A percentile compares a stretch with the other conserved stretches of the same genome.
Evolutionary conservation across 352 stramenopile species (phyloP).

Genomic region (Hyaloperonospora brassicae): DNA sequence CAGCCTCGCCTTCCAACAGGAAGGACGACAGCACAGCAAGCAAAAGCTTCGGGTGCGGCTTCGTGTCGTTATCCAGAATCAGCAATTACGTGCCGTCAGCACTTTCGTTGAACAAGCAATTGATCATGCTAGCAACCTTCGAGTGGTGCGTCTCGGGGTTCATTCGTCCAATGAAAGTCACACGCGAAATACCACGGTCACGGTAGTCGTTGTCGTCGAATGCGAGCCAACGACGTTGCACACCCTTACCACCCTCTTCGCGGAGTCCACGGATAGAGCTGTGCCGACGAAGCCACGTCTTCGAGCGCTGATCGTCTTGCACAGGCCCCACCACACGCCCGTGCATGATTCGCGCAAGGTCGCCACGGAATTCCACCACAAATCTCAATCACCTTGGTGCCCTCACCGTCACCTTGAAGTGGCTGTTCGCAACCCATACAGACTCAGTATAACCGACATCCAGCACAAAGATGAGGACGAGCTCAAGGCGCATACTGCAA

Average conservation of each 20-base stretch:
- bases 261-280: conserved; percentile 74
- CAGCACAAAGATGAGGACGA: conserved; percentile 81
- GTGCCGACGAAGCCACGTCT: conserved; percentile 82
- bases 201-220: conserved; percentile 88
- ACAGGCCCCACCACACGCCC: conserved; percentile 75
- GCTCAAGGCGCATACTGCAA: conserved; percentile 84
- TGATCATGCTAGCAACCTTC: conserved; percentile 91
- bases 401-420: conserved; percentile 87
- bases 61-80: conserved; percentile 91
- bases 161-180: conserved; percentile 85
- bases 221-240: conserved; percentile 66
- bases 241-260: conserved; percentile 71
- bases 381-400: conserved; percentile 85
- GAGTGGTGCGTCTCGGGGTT: conserved; percentile 86
- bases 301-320: conserved; percentile 64
- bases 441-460: conserved; percentile 88
- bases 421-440: conserved; percentile 84
- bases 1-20: conserved; percentile 82
- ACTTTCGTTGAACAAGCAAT: conserved; percentile 85
- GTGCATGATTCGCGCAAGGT: conserved; percentile 81
- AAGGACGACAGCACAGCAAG: conserved; percentile 83
- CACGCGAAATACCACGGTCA: conserved; percentile 76
- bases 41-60: conserved; percentile 84
- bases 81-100: conserved; percentile 83
- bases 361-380: conserved; percentile 73